Evolutionary conservation across 805 yeast species (phyloP), one percentile per base, ranked within the genome.

Genomic region (Wickerhamomyces xylosicus): DNA sequence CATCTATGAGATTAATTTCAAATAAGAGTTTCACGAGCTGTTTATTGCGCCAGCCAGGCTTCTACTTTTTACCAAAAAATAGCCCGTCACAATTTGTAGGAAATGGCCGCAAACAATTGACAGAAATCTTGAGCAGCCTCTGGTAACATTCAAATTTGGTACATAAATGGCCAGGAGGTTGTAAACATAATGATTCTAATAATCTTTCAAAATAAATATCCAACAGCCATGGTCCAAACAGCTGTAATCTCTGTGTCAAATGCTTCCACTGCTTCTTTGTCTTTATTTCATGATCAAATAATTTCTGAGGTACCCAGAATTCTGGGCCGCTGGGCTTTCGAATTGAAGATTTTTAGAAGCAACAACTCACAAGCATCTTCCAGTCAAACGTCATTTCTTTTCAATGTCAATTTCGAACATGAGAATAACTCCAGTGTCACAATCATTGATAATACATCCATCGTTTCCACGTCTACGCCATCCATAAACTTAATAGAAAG

Each of bases 281-380:
- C 83, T 0, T 70, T 72, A 34, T 73, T 82, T 49, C 87, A 82
- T 53, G 94, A 85, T 55, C 69, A 72, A 40, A 67, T 85, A 14
- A 71, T 81, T 4, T 80, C 80, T 48, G 78, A 77, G 44, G 64
- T 79, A 14, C 89, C 92, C 2, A 64, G 69, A 15, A 50, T 69
- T 2, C 61, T 71, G 21, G 86, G 76, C 2, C 68, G 76, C 34
- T 84, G 94, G 94, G 65, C 63, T 33, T 77, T 82, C 48, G 83
- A 73, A 37, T 67, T 82, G 46, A 78, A 73, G 49, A 72, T 85
- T 29, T 83, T 77, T 55, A 59, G 83, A 28, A 31, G 33, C 14
- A 79, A 77, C 48, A 84, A 81, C 42, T 58, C 64, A 57, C 74
- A 16, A 57, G 63, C 44, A 3, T n/a, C 29, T 13, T 25, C 19